Evolutionary conservation across 2,329 filamentous ascomycete genomes (phyloP), one percentile per base, ranked within the genome.

Genomic region (Sphaerostilbella broomeana): DNA sequence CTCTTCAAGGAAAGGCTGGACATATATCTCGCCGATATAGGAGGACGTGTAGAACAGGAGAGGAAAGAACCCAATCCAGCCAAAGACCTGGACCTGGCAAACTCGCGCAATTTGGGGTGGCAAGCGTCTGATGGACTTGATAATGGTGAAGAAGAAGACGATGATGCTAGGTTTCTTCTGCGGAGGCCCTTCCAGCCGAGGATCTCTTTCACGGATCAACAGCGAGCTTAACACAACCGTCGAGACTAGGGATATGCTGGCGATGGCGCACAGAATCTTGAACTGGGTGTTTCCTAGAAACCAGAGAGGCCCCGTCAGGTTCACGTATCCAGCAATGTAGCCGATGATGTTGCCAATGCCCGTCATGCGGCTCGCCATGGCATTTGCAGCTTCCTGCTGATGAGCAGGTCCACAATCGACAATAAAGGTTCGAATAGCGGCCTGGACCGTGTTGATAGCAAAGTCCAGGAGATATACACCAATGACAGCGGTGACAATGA

Each of bases 391-490:
- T 62, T 95, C 89, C 65, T 97, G 90, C 59, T 97, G 90, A 55
- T 95, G 89, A 2, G 86, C 78, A 0, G 92, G 92, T 1, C 86
- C 85, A 54, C 88, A 90, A 57, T 97, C 90, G 17, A 95, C 85
- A 39, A 97, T 94, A 58, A 94, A 94, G 17, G 89, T 87, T 48
- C 89, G 77, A 54, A 95, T 85, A 4, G 81, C 85, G 34, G 92
- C 90, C 73, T 97, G 90, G 22, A 97, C 86, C 75, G 89, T 92
- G 63, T 97, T 97, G 67, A 97, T 92, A 53, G 89, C 80, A 60
- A 97, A 92, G 60, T 97, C 90, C 35, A 97, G 73, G 35, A 92
- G 71, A 62, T 94, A 97, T 52, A 97, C 84, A 65, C 88, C 83
- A 20, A 88, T 57, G 5, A 95, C 87, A 6, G 90, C 90, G 42